phyloP scores from a whole-genome alignment of 805 yeast genomes.

The Candida maltosa region DNA sequence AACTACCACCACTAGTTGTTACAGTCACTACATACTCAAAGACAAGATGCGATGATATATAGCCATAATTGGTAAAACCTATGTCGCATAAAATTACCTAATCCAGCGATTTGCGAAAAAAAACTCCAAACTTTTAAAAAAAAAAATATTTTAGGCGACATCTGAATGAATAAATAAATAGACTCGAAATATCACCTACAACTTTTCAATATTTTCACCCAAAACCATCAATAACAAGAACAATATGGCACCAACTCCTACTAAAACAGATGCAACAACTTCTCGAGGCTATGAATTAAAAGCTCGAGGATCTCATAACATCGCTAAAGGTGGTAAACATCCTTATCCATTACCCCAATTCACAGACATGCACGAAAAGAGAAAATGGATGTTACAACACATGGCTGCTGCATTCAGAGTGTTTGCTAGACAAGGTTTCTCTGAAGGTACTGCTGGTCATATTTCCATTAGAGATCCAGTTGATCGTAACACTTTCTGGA shows the following conservation, averaged over 20 bases:
- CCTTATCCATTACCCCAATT: slow-evolving; percentile 55
- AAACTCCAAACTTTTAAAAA: too few relatives aligned
- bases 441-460: slow-evolving; percentile 84
- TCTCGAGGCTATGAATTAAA: slow-evolving; percentile 39
- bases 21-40: too few relatives aligned
- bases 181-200: background rate
- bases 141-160: too few relatives aligned
- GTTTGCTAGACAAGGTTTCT: slow-evolving; percentile 73
- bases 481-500: slow-evolving; percentile 80
- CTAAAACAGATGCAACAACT: slow-evolving; percentile 3
- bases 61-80: too few relatives aligned
- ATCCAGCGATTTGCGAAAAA: too few relatives aligned
- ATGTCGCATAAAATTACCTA: too few relatives aligned
- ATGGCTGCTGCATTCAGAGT: slow-evolving; percentile 85
- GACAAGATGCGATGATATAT: too few relatives aligned
- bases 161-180: too few relatives aligned
- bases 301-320: slow-evolving; percentile 56
- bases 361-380: slow-evolving; percentile 43
- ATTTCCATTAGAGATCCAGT: slow-evolving; percentile 84
- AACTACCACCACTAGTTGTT: too few relatives aligned
- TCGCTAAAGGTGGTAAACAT: slow-evolving; percentile 50
- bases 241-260: slow-evolving; percentile 6
- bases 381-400: slow-evolving; percentile 61
- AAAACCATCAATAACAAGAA: slow-evolving; percentile 1
- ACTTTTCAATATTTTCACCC: background rate